Conservation (phyloP, 2,329 filamentous ascomycete genomes). For the Penicillium sp. region DNA sequence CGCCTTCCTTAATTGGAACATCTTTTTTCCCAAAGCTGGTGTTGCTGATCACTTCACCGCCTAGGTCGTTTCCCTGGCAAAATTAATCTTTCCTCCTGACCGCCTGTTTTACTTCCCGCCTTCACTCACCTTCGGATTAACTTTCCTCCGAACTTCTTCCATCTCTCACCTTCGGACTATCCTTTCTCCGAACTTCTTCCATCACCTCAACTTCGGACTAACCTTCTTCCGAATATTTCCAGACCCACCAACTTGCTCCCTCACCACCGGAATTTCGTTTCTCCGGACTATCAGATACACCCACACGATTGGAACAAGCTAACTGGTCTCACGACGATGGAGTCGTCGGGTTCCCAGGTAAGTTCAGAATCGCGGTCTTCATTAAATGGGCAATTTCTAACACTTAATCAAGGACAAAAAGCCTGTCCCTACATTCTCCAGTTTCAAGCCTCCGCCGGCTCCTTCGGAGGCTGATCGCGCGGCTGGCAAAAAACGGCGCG, state of each 20-base stretch:
- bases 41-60: no score
- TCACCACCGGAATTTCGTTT: conserved; percentile 24
- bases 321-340: conserved; percentile 41
- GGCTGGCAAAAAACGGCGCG: conserved; percentile 24
- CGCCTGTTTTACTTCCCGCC: neutral
- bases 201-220: no score
- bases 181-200: no score
- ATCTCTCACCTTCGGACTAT: no score
- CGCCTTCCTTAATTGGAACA: conserved; percentile 27
- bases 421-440: conserved; percentile 72
- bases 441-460: conserved; percentile 66
- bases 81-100: neutral
- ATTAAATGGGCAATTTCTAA: conserved; percentile 9
- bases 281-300: conserved; percentile 20
- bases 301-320: conserved; percentile 19
- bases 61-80: no score
- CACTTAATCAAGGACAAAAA: conserved; percentile 41
- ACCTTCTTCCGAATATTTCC: no score
- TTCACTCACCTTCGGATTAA: neutral
- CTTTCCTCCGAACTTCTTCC: neutral
- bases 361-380: conserved; percentile 18
- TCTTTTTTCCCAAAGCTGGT: neutral
- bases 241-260: no score
- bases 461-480: conserved; percentile 31
- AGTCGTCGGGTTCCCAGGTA: conserved; percentile 44